Evolutionary conservation across 1,284 basidiomycete genomes (phyloP), one percentile per base, ranked within the genome.

Genomic region (Heimioporus retisporus): DNA sequence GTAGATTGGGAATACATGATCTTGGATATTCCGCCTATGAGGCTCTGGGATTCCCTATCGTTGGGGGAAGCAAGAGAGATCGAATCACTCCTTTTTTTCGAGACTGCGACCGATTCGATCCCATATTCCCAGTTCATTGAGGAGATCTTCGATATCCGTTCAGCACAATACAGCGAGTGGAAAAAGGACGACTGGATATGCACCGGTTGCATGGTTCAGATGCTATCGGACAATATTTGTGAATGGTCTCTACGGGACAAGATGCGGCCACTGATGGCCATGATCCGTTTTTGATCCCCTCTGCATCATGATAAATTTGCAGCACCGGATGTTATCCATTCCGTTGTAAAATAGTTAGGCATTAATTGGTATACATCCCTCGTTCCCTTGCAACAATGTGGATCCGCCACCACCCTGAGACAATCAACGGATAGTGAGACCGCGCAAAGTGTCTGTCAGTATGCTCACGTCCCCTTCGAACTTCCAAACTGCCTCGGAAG

Each of bases 391-490:
- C 40, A 64, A 60, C 55, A 60, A 55, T 51, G 50, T 43, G 66
- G 59, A 66, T 70, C 58, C 50, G 28, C 31, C 46, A 23, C 51
- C 46, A 25, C 46, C 55, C 25, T 15, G 55, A 66, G 56, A 55
- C 63, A 60, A 61, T 80, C 64, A 81, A 61, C 66, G 73, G 65
- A 92, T 84, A 23, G 81, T 75, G 46, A 89, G 84, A 73, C 89
- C 89, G 78, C 80, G 82, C 76, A 93, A 75, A 62, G 89, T 76
- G 68, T 91, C 86, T n/a, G 87, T 87, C 44, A 92, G 86, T n/a
- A 83, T 82, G 71, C 87, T 85, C 28, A 86, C 80, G 51, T 74
- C 81, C 57, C 80, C 81, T 61, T 85, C 82, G 25, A 73, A 73
- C 15, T 77, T 71, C 48, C 35, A 57, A 64, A 75, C 75, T 28